These are phyloP conservation scores for Xylaria grammica DNA, from an alignment of 495 filamentous ascomycete genomes.

Conservation along the genomic window DNA sequence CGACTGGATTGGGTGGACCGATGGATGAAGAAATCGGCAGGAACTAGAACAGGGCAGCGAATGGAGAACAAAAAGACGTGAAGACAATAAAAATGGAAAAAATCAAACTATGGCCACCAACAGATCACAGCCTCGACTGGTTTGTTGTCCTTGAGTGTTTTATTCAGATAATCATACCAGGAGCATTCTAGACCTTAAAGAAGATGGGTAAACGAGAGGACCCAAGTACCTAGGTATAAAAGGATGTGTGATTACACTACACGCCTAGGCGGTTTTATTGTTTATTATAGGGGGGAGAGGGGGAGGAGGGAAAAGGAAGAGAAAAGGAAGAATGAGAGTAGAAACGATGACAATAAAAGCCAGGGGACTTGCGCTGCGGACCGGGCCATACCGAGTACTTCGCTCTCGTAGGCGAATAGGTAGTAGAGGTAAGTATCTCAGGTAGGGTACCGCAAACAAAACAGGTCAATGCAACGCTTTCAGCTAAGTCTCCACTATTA, in stretches of 20 bases:
- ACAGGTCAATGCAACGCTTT: neutral
- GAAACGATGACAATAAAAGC: slow-evolving; percentile 2
- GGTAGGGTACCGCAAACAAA: neutral
- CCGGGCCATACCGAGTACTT: neutral
- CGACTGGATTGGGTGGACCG: neutral
- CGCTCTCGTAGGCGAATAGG: neutral
- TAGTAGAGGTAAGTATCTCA: neutral
- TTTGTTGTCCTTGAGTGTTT: neutral
- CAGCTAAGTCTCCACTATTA: slow-evolving; percentile 4
- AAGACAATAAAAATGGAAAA: neutral
- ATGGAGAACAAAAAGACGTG: neutral
- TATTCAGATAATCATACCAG: neutral
- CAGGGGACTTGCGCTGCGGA: slow-evolving; percentile 4
- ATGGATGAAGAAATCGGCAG: no score
- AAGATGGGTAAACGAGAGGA: slow-evolving; percentile 8
- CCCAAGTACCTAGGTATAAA: no score
- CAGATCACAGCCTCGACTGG: neutral
- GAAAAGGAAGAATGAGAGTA: neutral
- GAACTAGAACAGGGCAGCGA: slow-evolving; percentile 7
- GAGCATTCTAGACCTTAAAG: neutral
- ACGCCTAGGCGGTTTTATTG: neutral
- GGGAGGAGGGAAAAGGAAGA: neutral
- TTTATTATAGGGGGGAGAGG: neutral
- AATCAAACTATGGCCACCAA: neutral
- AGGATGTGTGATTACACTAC: no score